phyloP scores from a whole-genome alignment of 768 basidiomycete genomes.

The Kwoniella sp. region DNA sequence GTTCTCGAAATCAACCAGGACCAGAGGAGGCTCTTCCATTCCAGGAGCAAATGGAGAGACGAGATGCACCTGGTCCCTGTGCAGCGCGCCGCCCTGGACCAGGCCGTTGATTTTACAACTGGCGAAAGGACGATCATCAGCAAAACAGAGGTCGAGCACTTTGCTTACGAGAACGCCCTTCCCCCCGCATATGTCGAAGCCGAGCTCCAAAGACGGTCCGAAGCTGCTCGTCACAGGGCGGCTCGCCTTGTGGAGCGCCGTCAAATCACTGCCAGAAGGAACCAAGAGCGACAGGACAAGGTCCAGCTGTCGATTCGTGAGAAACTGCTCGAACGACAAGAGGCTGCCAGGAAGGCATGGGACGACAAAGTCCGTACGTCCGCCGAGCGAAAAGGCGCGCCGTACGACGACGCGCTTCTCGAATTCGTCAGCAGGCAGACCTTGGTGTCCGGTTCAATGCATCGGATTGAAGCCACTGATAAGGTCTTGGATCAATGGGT shows the following conservation, averaged over 20 bases:
- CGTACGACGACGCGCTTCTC: conserved; percentile 21
- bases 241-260: background rate
- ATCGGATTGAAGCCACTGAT: conserved; percentile 22
- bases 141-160: conserved; percentile 26
- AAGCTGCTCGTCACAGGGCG: background rate
- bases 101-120: conserved; percentile 20
- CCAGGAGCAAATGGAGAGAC: conserved; percentile 23
- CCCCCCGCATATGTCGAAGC: conserved; percentile 22
- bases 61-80: conserved; percentile 21
- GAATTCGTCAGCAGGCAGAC: conserved; percentile 33
- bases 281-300: conserved; percentile 15
- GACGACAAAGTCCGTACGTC: conserved; percentile 25
- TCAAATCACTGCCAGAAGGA: background rate
- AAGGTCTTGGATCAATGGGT: conserved; percentile 28
- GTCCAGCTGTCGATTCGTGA: conserved; percentile 27
- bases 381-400: conserved; percentile 8
- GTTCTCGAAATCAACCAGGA: conserved; percentile 8
- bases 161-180: conserved; percentile 36
- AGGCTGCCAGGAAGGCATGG: conserved; percentile 31
- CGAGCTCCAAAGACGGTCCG: conserved; percentile 16
- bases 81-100: conserved; percentile 32
- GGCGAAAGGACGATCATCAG: conserved; percentile 22
- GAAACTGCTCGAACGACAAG: conserved; percentile 33
- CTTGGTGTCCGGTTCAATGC: conserved; percentile 8
- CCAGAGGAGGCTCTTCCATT: conserved; percentile 12